Conservation (phyloP, 2,329 filamentous ascomycete species). For the Xylariaceae sp. region DNA sequence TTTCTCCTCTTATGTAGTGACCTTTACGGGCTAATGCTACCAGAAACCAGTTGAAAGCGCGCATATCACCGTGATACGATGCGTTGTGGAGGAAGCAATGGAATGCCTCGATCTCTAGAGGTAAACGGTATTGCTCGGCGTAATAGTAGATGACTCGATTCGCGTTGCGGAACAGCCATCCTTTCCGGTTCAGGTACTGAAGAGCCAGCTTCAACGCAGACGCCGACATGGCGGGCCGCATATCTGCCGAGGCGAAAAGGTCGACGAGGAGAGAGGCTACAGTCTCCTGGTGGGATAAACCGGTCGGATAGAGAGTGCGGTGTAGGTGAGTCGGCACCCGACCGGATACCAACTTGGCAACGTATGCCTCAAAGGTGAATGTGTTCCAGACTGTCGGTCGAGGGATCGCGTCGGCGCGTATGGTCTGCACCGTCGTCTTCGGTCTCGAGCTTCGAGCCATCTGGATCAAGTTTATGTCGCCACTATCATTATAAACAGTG, state of each 20-base stretch:
- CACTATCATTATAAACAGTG: conserved; percentile 19
- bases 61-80: conserved; percentile 25
- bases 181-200: conserved; percentile 21
- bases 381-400: conserved; percentile 27
- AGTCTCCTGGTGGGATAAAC: conserved; percentile 25
- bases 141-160: conserved; percentile 24
- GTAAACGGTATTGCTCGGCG: conserved; percentile 20
- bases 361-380: conserved; percentile 28
- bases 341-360: conserved; percentile 26
- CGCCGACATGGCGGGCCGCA: conserved; percentile 21
- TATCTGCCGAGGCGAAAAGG: conserved; percentile 24
- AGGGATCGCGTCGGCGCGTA: conserved; percentile 26
- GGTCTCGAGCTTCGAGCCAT: conserved; percentile 4
- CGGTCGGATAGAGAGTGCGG: conserved; percentile 23
- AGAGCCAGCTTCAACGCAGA: conserved; percentile 31
- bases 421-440: conserved; percentile 15
- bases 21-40: conserved; percentile 28
- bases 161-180: conserved; percentile 21
- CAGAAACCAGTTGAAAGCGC: conserved; percentile 26
- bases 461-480: background rate
- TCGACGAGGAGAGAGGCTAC: conserved; percentile 26
- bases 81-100: conserved; percentile 25
- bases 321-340: conserved; percentile 24
- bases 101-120: conserved; percentile 27
- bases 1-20: conserved; percentile 20